Conservation (phyloP, 1,139 yeast genomes). For the Meyerozyma sp. region DNA sequence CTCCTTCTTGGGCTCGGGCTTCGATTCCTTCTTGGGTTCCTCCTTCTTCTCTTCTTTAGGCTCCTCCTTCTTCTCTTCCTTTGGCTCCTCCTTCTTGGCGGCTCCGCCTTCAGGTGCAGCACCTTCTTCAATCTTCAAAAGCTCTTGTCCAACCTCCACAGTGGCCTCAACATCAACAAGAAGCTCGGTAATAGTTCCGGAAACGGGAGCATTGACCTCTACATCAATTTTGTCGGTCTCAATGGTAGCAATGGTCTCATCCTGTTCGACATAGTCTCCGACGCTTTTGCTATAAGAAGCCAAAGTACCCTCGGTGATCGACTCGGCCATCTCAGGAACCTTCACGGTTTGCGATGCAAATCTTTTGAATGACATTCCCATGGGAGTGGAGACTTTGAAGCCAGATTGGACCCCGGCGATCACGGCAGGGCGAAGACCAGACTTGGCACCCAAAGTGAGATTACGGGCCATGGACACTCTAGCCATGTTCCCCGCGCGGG, state of each 20-base stretch:
- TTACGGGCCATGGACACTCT: slow-evolving; percentile 4
- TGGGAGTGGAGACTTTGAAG: slow-evolving; percentile 5
- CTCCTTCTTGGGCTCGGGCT: slow-evolving; percentile 17
- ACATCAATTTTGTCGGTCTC: slow-evolving; percentile 98
- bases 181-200: slow-evolving; percentile 85
- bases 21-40: slow-evolving; percentile 17
- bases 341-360: slow-evolving; percentile 55
- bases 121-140: slow-evolving; percentile 87
- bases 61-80: slow-evolving; percentile 19
- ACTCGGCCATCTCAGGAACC: slow-evolving; percentile 99
- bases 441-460: slow-evolving; percentile 7
- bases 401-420: slow-evolving; percentile 4
- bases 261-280: slow-evolving; percentile 85
- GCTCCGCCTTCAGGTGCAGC: slow-evolving; percentile 71
- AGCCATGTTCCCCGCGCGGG: slow-evolving; percentile 4
- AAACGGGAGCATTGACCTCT: slow-evolving; percentile 89
- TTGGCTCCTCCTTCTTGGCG: slow-evolving; percentile 13
- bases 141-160: slow-evolving; percentile 93
- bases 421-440: slow-evolving; percentile 2
- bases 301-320: slow-evolving; percentile 95
- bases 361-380: slow-evolving; percentile 18
- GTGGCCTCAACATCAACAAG: slow-evolving; percentile 86
- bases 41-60: slow-evolving; percentile 23
- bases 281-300: slow-evolving; percentile 72
- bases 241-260: slow-evolving; percentile 92